Base-by-base conservation (phyloP, 1,139 yeast species). In the Tardiomyces digboiensis region DNA sequence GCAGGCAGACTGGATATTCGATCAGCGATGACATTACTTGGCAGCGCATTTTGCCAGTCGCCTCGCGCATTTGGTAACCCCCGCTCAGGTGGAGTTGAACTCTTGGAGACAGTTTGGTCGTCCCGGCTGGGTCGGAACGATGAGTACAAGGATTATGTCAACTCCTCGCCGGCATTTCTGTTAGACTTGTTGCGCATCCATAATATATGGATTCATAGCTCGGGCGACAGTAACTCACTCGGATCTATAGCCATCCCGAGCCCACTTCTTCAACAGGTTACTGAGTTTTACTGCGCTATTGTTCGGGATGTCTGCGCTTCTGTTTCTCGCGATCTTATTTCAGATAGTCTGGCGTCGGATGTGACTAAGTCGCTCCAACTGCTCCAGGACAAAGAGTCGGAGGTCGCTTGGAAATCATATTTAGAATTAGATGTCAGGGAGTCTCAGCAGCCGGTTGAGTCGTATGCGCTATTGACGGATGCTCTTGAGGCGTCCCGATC, bases 221-320 rank as follows among this genome's bases (percentile, higher is more conserved):
- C 55, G 13, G 43, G 51, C 14, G 45, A 46, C 10, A 41, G 45
- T 19, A 48, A 48, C 42, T 49, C 55, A 2, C 48, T 55, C 2
- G 58, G 57, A 12, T 49, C 48, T 7, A 43, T 56, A 18, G 47
- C 59, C 16, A 52, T 56, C 29, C 54, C 57, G 8, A 44, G 55
- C 19, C 49, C 51, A 4, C 39, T 49, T 8, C 39, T 53, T 3
- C 46, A 44, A 18, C 42, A 46, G 29, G 44, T 53, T 7, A 42
- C 45, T 19, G 46, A 39, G 7, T 47, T 52, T 42, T 56, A 50
- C 39, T 23, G 36, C 10, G 19, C 43, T 4, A 50, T 57, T 41
- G 50, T 57, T 7, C 38, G 46, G 10, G 54, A 49, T 29, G 46
- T 49, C 7, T n/a, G 12, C 14, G 33, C 33, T 5, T 8, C 10